Evolutionary conservation across 192 early-diverging fungal species (phyloP), one percentile per base, ranked within the genome.

Genomic region (Piromyces sp.): DNA sequence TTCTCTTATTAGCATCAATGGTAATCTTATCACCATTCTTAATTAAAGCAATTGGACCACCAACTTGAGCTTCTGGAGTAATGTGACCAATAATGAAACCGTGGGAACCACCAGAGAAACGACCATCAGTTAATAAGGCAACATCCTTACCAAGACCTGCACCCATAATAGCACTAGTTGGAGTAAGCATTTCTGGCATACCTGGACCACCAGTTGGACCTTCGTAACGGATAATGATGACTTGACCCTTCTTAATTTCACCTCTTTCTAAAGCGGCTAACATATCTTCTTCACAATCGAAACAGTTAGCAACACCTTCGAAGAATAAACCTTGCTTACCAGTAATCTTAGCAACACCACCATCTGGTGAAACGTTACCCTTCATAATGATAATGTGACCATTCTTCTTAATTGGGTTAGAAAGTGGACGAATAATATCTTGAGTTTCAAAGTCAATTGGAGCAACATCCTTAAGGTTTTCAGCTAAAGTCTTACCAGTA

Each of bases 21-120:
- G 89, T 86, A 83, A 99, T 91, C 30, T 89, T 84, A 88, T 99
- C 98, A 36, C 95, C 97, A 85, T 99, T 91, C 78, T 90, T 83
- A 80, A 99, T 87, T 83, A 97, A 90, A 17, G 93, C 98, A 82
- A 99, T 94, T 14, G 98, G 98, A 9, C 98, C 98, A 78, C 98
- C 98, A 17, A 89, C 93, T 85, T 98, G 96, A 9, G 98, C 98
- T 87, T 99, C 98, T 13, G 98, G 98, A 9, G 96, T 94, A 84
- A 99, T 96, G 85, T 99, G 98, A 30, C 98, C 98, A 85, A 99
- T 97, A 83, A 99, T 98, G 84, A 99, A 99, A 37, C 98, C 96
- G 87, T 99, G 98, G 86, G 92, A 93, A 30, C 96, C 98, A 80
- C 98, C 98, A 51, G 96, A 98, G 92, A 99, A 99, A 79, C 97